Conservation (phyloP, 441 rosid species). For the Manihot esculenta region DNA sequence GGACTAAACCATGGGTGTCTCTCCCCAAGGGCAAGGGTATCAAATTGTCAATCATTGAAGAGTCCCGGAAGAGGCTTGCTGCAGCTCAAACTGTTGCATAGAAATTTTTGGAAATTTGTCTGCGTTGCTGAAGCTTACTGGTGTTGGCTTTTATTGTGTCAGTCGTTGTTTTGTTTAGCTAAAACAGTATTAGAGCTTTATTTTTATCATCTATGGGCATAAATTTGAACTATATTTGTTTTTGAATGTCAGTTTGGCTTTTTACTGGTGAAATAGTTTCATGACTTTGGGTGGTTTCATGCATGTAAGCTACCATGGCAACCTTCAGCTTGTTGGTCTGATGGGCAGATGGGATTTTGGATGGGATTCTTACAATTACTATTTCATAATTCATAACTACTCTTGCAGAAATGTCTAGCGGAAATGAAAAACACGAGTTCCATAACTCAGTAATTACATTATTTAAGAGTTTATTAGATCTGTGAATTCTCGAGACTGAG, state of each 20-base stretch:
- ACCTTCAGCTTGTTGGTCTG: no score
- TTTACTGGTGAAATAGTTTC: no score
- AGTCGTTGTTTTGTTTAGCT: not conserved
- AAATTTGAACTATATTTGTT: not conserved
- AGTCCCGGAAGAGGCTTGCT: slow-evolving; percentile 59
- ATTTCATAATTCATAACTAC: no score
- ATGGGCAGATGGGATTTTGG: no score
- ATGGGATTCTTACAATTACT: no score
- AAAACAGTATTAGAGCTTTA: not conserved
- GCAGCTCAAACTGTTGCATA: slow-evolving; percentile 5
- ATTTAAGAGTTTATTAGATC: no score
- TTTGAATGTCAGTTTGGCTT: not conserved
- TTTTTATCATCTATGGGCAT: not conserved
- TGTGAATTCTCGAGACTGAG: no score
- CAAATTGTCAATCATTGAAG: slow-evolving; percentile 65
- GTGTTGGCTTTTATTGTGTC: not conserved
- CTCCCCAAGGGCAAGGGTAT: slow-evolving; percentile 83
- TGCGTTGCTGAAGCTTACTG: not conserved
- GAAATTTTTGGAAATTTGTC: not conserved
- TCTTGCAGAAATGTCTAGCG: not conserved
- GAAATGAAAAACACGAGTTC: not conserved
- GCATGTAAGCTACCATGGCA: no score
- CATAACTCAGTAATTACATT: no score
- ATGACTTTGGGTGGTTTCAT: no score
- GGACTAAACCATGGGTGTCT: slow-evolving; percentile 79